These are phyloP conservation scores for Bipolaris sorokiniana DNA, from an alignment of 2,329 filamentous ascomycete genomes.

Conservation along the genomic window DNA sequence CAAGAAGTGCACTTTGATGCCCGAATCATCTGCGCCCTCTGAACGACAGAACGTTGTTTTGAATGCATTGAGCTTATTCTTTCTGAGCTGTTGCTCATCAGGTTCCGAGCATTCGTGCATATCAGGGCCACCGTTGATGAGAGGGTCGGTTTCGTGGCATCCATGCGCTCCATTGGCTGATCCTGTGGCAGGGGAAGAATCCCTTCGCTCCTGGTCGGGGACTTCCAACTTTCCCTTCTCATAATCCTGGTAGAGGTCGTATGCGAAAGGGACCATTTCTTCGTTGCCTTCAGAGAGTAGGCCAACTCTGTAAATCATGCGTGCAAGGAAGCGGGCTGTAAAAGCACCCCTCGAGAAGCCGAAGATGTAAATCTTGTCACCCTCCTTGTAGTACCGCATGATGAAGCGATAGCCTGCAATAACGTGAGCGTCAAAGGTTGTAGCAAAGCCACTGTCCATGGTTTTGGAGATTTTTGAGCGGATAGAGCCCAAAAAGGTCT, in stretches of 20 bases:
- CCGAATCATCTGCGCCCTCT: conserved; percentile 19
- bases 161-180: too few relatives aligned
- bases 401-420: conserved; percentile 41
- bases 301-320: conserved; percentile 34
- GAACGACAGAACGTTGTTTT: conserved; percentile 52
- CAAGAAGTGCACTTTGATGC: conserved; percentile 52
- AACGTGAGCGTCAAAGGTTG: conserved; percentile 19
- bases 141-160: conserved; percentile 22
- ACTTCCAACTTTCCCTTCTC: conserved; percentile 15
- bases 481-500: not conserved
- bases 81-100: conserved; percentile 24
- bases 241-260: conserved; percentile 16
- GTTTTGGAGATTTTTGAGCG: conserved; percentile 14
- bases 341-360: conserved; percentile 46
- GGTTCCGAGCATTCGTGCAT: not conserved
- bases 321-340: conserved; percentile 43
- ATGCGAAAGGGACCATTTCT: conserved; percentile 30
- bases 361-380: conserved; percentile 45
- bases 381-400: conserved; percentile 40
- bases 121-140: not conserved
- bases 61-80: conserved; percentile 48
- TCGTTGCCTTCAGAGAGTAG: conserved; percentile 31
- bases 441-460: conserved; percentile 22
- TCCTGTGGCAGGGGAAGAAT: conserved; percentile 24
- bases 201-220: conserved; percentile 46